These are phyloP conservation scores for Hibiscus tridactylites DNA, from an alignment of 345 rosid species.

Conservation along the genomic window DNA sequence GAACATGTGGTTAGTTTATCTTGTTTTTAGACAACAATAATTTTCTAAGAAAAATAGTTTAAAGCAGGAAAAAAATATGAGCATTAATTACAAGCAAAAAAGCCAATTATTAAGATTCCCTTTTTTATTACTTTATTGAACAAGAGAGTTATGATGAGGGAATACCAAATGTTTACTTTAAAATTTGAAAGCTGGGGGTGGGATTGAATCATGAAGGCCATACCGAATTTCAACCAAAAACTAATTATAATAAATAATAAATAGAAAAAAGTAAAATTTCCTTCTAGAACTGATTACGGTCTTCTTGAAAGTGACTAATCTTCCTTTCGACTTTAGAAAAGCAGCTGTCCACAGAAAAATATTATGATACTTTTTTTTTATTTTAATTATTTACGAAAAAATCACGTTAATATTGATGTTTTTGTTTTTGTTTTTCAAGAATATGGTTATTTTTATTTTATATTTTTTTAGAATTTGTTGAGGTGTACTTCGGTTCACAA, in stretches of 20 bases:
- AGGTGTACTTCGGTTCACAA: too few species aligned
- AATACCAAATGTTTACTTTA: background rate
- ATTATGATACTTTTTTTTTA: background rate
- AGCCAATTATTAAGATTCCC: background rate
- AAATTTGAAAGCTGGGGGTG: background rate
- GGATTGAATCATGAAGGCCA: constrained; percentile 10
- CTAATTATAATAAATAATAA: too few species aligned
- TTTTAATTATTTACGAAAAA: background rate
- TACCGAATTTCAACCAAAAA: background rate
- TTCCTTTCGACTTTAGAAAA: constrained; percentile 12
- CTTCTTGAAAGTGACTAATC: background rate
- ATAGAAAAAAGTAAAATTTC: too few species aligned
- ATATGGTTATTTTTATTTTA: background rate
- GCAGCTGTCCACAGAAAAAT: constrained; percentile 5
- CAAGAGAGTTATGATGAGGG: background rate
- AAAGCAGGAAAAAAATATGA: background rate
- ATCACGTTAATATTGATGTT: too few species aligned
- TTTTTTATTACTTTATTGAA: background rate
- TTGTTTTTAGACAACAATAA: background rate
- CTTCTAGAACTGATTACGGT: too few species aligned
- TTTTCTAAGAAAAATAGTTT: background rate
- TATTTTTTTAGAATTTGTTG: too few species aligned
- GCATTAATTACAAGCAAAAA: background rate
- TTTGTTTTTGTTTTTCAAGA: too few species aligned
- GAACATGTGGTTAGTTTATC: too few species aligned